phyloP scores from a whole-genome alignment of 441 rosid species.

The Populus hybrid region DNA sequence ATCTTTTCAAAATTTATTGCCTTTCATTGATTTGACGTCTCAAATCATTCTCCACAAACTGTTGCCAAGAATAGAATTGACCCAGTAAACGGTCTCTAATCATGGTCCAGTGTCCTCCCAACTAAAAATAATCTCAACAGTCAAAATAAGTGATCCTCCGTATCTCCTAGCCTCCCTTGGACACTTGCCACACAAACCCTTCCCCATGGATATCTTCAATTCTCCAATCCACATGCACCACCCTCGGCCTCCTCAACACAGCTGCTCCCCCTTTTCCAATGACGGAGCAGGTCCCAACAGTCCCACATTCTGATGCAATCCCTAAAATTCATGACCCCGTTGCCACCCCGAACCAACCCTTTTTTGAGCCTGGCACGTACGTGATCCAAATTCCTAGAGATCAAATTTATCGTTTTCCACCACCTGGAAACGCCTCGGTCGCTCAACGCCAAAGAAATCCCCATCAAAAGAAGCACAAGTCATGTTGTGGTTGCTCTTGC shows the following conservation, averaged over 20 bases:
- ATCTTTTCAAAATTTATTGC: neutral
- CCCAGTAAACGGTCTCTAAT: constrained; percentile 14
- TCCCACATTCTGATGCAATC: neutral
- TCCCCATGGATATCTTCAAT: constrained; percentile 18
- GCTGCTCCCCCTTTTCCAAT: constrained; percentile 38
- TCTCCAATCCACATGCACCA: constrained; percentile 7
- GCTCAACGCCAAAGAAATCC: constrained; percentile 26
- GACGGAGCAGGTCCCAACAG: constrained; percentile 38
- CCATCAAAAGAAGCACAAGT: neutral
- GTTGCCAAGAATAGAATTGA: neutral
- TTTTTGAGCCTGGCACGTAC: constrained; percentile 36
- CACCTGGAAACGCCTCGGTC: constrained; percentile 42
- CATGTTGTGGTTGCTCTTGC: constrained; percentile 8
- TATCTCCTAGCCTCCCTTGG: constrained; percentile 3
- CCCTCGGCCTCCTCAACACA: constrained; percentile 1
- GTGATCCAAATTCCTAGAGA: constrained; percentile 60
- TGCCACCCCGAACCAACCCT: neutral
- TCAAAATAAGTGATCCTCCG: neutral
- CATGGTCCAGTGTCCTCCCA: neutral
- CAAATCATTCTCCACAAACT: neutral
- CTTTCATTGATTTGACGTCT: neutral
- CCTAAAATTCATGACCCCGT: neutral
- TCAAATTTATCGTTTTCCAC: constrained; percentile 63
- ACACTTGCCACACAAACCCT: constrained; percentile 6
- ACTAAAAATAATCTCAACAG: constrained; percentile 1